Evolutionary conservation across 306 rosid genomes (phyloP).

Genomic region (Arachis stenosperma): DNA sequence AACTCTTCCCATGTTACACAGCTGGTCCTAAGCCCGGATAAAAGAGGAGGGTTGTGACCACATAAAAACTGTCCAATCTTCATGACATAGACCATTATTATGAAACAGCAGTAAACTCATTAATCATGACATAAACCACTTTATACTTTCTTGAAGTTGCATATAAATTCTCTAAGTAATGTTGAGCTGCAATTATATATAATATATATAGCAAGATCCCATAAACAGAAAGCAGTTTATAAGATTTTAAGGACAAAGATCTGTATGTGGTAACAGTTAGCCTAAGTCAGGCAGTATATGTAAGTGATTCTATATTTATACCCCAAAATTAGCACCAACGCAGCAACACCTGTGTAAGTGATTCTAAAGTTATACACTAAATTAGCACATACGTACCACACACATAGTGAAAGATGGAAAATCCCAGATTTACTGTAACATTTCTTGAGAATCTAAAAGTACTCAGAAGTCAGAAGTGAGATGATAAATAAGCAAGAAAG

Average conservation of each 20-base stretch:
- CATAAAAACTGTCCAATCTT: too few relatives aligned
- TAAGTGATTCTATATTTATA: too few relatives aligned
- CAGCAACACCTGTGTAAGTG: not conserved
- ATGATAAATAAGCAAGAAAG: slow-evolving; percentile 41
- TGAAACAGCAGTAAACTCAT: not conserved
- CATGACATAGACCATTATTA: too few relatives aligned
- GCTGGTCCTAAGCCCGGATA: too few relatives aligned
- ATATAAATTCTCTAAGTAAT: slow-evolving; percentile 6
- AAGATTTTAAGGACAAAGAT: not conserved
- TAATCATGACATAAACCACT: slow-evolving; percentile 7
- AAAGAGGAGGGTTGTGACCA: too few relatives aligned
- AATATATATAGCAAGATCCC: slow-evolving; percentile 15
- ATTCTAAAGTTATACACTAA: slow-evolving; percentile 6
- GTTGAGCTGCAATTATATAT: not conserved
- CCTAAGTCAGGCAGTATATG: not conserved
- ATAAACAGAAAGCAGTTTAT: not conserved
- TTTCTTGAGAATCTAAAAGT: slow-evolving; percentile 30
- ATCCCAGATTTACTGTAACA: slow-evolving; percentile 4
- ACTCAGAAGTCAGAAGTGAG: slow-evolving; percentile 21
- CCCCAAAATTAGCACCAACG: too few relatives aligned
- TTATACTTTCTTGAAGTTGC: slow-evolving; percentile 7
- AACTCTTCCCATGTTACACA: too few relatives aligned
- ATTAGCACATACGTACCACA: slow-evolving; percentile 10
- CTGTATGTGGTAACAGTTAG: not conserved
- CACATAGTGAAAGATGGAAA: slow-evolving; percentile 7